Base-by-base conservation (phyloP, 164 flowering plant species). In the Piper longum region DNA sequence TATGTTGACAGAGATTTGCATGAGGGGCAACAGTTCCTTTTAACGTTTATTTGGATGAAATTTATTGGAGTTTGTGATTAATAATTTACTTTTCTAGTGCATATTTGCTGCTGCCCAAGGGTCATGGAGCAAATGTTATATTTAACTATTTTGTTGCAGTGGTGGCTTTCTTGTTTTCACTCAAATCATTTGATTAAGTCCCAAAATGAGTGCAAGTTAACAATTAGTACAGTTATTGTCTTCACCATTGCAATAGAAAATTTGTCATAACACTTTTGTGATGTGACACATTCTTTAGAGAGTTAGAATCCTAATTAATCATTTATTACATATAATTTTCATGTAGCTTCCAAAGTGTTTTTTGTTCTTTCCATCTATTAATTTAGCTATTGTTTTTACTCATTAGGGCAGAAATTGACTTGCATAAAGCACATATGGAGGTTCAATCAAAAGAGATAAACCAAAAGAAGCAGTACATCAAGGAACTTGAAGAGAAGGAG, bases 401-500 rank as follows among this genome's bases (percentile, higher is more conserved):
- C 66, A 60, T 87, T 64, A 81, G 98, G 93, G 83, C 85, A 78
- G 95, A 92, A 83, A 74, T 79, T n/a, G 73, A 69, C 75, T 68
- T 75, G 68, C 92, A 86, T 67, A 87, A 82, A 76, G 80, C 81
- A 44, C 92, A 76, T 57, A 61, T 85, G 44, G 96, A 85, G 74
- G 79, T 79, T 68, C 98, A 86, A 68, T 77, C 81, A 18, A 86
- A 81, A 79, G 98, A 89, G 69, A 85, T 92, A 63, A 74, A 55
- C 73, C 81, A 80, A 60, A 83, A 83, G 74, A 81, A 80, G 72
- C 79, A 51, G 52, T 76, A 65, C 5, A 78, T 89, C 54, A 84
- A 87, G 74, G 88, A 89, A 71, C 88, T 89, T 67, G 86, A 85
- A 68, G 92, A 86, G 77, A 93, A 84, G 77, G 98, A 92, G 70